Percentiles rank a stretch among this genome's conserved stretches.
phyloP scores from a whole-genome alignment of 2,329 filamentous ascomycete genomes.

The Ophiostoma himal-ulmi region DNA sequence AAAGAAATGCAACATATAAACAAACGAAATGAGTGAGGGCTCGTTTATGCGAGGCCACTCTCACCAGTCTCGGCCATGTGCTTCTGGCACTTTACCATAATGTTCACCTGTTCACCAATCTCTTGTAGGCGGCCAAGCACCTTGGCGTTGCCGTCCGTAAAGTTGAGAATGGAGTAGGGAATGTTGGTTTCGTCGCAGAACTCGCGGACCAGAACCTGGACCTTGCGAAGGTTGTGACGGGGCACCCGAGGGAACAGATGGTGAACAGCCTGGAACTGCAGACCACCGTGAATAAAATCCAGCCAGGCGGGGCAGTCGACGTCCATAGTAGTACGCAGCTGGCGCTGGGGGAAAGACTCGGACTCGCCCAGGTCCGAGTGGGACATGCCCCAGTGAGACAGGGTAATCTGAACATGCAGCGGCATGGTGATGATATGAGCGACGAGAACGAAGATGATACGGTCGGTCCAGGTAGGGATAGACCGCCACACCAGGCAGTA shows the following conservation, averaged over 20 bases:
- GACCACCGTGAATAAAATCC: conserved; percentile 65
- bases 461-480: conserved; percentile 53
- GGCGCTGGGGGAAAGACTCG: conserved; percentile 64
- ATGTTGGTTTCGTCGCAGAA: conserved; percentile 61
- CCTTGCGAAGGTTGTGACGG: conserved; percentile 58
- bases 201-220: conserved; percentile 54
- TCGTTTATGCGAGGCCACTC: conserved; percentile 34
- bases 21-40: background rate
- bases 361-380: conserved; percentile 57
- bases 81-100: conserved; percentile 53
- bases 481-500: conserved; percentile 57
- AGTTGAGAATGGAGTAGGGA: conserved; percentile 56
- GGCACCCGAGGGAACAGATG: conserved; percentile 65
- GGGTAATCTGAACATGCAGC: conserved; percentile 65
- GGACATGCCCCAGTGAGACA: conserved; percentile 68
- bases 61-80: conserved; percentile 45
- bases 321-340: conserved; percentile 68
- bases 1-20: conserved; percentile 6
- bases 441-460: conserved; percentile 57
- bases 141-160: conserved; percentile 57
- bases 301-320: conserved; percentile 67
- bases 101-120: conserved; percentile 54
- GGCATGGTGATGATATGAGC: conserved; percentile 62
- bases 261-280: conserved; percentile 68
- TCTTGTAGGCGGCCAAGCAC: conserved; percentile 47